Conservation (phyloP, 1,284 basidiomycete species). For the Ustilago shanxiensis region DNA sequence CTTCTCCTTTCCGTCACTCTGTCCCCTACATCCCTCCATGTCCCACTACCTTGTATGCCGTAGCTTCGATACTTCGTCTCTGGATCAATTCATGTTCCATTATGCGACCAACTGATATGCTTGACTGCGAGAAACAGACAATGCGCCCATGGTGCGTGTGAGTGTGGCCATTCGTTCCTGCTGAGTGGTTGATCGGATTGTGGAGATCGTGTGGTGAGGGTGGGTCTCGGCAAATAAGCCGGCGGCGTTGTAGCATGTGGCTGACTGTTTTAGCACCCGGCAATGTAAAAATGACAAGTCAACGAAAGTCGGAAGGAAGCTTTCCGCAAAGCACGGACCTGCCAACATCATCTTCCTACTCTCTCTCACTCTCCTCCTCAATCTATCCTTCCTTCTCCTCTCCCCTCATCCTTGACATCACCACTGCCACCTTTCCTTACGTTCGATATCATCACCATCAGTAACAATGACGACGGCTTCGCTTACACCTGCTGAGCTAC, state of each 20-base stretch:
- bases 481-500: conserved; percentile 12
- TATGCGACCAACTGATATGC: neutral
- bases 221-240: conserved; percentile 2
- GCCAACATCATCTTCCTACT: neutral
- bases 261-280: neutral
- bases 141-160: too few relatives aligned
- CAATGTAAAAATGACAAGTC: conserved; percentile 5
- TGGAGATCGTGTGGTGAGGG: neutral
- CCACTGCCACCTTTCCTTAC: neutral
- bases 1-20: neutral
- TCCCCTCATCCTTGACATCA: neutral
- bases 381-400: neutral
- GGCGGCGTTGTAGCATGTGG: neutral
- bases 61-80: neutral
- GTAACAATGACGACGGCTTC: neutral
- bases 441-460: neutral
- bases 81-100: conserved; percentile 9
- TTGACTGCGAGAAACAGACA: neutral
- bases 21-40: conserved; percentile 1
- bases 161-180: too few relatives aligned
- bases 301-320: conserved; percentile 10
- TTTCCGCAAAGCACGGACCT: conserved; percentile 20
- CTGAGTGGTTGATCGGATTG: too few relatives aligned
- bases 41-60: neutral
- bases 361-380: neutral